Percentiles rank a stretch among this genome's conserved stretches.
Conservation (phyloP, 1,284 basidiomycete genomes). For the Cystobasidium sp. region DNA sequence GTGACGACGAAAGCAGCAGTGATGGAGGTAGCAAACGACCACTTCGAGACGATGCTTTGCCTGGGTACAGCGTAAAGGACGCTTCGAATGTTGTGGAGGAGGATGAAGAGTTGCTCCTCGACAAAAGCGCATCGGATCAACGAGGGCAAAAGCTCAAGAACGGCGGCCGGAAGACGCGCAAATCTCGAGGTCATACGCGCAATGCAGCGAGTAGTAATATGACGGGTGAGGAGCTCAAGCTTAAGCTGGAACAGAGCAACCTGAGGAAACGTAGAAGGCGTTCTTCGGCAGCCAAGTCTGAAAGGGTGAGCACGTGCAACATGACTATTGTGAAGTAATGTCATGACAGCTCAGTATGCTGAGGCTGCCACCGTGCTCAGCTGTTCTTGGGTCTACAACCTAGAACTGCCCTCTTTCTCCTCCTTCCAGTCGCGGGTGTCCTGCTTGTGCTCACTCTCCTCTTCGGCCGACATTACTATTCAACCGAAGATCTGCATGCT, state of each 20-base stretch:
- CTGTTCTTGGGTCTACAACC: conserved; percentile 30
- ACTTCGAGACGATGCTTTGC: too few species aligned
- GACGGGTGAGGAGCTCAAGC: background rate
- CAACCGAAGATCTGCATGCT: background rate
- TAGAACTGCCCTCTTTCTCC: conserved; percentile 17
- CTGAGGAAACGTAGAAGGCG: conserved; percentile 1
- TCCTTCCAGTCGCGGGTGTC: conserved; percentile 8
- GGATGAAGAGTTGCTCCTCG: background rate
- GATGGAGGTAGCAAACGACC: background rate
- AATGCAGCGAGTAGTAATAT: background rate
- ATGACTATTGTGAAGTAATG: background rate
- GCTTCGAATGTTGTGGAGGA: background rate
- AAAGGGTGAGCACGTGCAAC: conserved; percentile 15
- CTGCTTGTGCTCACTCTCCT: background rate
- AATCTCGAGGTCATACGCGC: background rate
- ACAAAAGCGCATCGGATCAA: conserved; percentile 1
- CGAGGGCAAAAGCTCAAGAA: background rate
- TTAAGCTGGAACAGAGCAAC: conserved; percentile 14
- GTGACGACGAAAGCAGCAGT: background rate
- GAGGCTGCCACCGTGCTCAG: background rate
- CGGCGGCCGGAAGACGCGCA: background rate
- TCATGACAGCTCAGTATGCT: background rate
- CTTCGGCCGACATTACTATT: background rate
- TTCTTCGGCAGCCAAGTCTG: background rate
- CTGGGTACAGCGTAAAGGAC: background rate